These are phyloP conservation scores for Scheffersomyces insectosa DNA, from an alignment of 1,139 yeast species.

Conservation along the genomic window DNA sequence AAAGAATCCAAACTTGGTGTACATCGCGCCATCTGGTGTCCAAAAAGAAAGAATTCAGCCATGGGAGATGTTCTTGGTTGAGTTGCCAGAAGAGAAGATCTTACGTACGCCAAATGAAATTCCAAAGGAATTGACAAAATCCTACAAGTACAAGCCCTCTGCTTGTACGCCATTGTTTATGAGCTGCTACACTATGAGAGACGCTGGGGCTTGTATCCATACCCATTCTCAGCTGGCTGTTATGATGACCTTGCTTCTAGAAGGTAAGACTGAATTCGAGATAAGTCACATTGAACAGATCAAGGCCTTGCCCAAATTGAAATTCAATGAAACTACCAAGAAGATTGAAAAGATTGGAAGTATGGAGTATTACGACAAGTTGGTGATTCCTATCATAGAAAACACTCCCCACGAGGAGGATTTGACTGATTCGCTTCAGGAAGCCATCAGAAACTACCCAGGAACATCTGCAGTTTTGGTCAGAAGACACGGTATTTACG, in stretches of 20 bases:
- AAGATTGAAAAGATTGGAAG: conserved; percentile 64
- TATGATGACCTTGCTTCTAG: conserved; percentile 69
- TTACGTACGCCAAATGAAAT: conserved; percentile 58
- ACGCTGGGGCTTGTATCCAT: conserved; percentile 92
- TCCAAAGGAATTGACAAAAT: conserved; percentile 39
- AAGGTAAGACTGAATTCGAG: conserved; percentile 60
- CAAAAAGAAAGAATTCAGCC: conserved; percentile 89
- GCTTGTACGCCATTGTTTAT: conserved; percentile 91
- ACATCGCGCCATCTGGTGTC: conserved; percentile 91
- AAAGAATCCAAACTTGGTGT: conserved; percentile 50
- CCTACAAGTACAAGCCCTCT: conserved; percentile 70
- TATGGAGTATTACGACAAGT: conserved; percentile 69
- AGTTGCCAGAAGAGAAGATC: conserved; percentile 53
- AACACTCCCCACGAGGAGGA: conserved; percentile 89
- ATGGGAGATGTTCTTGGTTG: conserved; percentile 78
- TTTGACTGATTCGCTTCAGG: conserved; percentile 64
- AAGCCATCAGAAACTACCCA: conserved; percentile 69
- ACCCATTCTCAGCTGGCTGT: conserved; percentile 93
- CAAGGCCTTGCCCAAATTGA: conserved; percentile 74
- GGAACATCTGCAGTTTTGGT: conserved; percentile 83
- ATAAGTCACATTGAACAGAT: conserved; percentile 88
- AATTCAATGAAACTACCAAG: conserved; percentile 32
- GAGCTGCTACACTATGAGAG: conserved; percentile 69
- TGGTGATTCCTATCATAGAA: conserved; percentile 86
- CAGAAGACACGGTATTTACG: conserved; percentile 90